phyloP scores from a whole-genome alignment of 805 yeast genomes.

The Candida ponderosae region DNA sequence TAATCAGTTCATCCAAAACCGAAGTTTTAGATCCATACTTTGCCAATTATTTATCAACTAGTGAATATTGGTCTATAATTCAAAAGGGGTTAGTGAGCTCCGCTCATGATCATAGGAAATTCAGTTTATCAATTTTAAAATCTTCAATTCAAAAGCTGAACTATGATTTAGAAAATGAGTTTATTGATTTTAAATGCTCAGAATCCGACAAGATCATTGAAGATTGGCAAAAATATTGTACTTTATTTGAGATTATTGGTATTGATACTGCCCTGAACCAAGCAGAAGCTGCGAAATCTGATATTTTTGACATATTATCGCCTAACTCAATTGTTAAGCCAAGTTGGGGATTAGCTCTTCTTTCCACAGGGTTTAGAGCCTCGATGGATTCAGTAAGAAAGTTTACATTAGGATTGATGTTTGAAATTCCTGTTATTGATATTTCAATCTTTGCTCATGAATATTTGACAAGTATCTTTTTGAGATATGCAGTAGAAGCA shows the following conservation, averaged over 20 bases:
- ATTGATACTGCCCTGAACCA: conserved; percentile 84
- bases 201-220: conserved; percentile 24
- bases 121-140: conserved; percentile 57
- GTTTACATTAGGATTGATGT: conserved; percentile 47
- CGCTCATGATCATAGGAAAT: conserved; percentile 63
- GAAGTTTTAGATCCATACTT: conserved; percentile 1
- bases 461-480: conserved; percentile 34
- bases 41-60: conserved; percentile 9
- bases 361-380: conserved; percentile 70
- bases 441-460: conserved; percentile 37
- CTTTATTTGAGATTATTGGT: conserved; percentile 73
- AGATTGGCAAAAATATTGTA: conserved; percentile 67
- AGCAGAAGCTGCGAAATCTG: conserved; percentile 66
- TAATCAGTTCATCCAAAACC: conserved; percentile 20
- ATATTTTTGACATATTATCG: conserved; percentile 46
- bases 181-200: conserved; percentile 4
- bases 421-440: conserved; percentile 40
- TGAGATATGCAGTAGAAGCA: conserved; percentile 60
- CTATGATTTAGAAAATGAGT: conserved; percentile 24
- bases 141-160: conserved; percentile 43
- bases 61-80: conserved; percentile 46
- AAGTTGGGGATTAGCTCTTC: conserved; percentile 66
- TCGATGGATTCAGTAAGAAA: conserved; percentile 72
- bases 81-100: conserved; percentile 48
- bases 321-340: conserved; percentile 47